These are phyloP conservation scores for Cryptosporidium xiaoi DNA, from an alignment of 169 alveolate species.

Conservation along the genomic window DNA sequence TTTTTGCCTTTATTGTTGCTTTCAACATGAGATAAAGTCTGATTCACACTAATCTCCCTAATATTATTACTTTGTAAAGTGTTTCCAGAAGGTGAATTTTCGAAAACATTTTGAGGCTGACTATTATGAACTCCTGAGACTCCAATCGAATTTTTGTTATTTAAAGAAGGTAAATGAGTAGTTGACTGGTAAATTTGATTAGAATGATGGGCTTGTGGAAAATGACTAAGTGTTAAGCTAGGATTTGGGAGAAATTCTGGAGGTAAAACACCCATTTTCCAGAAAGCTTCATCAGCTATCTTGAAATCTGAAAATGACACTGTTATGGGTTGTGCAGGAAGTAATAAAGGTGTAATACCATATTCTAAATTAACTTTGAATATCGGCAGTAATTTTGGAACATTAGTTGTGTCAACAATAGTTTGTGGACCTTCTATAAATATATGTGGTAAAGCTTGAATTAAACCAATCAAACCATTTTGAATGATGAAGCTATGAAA, in stretches of 20 bases:
- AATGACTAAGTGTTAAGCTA: not conserved
- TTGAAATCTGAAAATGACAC: constrained; percentile 57
- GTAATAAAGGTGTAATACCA: constrained; percentile 66
- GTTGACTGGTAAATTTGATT: not conserved
- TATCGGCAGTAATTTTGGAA: constrained; percentile 46
- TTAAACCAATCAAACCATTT: constrained; percentile 56
- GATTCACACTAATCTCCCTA: too few species aligned
- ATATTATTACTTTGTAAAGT: too few species aligned
- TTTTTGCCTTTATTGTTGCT: too few species aligned
- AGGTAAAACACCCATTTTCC: constrained; percentile 65
- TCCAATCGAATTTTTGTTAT: too few species aligned
- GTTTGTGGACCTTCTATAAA: constrained; percentile 74
- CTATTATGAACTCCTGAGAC: too few species aligned
- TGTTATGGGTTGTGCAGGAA: constrained; percentile 66
- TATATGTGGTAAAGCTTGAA: constrained; percentile 71
- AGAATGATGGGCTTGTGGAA: not conserved
- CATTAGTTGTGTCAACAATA: constrained; percentile 24
- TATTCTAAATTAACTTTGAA: constrained; percentile 40
- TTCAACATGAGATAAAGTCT: too few species aligned
- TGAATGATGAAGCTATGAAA: constrained; percentile 41
- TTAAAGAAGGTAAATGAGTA: too few species aligned
- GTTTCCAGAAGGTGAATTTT: too few species aligned
- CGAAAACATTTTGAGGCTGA: too few species aligned
- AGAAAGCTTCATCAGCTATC: constrained; percentile 66
- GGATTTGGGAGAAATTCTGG: constrained; percentile 23